phyloP scores from a whole-genome alignment of 352 stramenopile genomes.

The Phytophthora brassicae region DNA sequence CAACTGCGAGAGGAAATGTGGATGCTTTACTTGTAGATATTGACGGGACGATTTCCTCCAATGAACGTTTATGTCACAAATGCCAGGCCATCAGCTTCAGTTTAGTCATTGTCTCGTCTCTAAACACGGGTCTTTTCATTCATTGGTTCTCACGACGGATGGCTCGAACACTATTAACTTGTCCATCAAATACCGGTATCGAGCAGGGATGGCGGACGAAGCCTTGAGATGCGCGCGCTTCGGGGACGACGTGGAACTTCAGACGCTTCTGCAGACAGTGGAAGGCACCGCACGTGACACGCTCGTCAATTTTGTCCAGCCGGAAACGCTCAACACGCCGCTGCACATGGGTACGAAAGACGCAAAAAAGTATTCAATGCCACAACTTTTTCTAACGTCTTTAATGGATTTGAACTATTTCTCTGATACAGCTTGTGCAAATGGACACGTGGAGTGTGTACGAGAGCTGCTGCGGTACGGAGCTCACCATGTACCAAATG shows the following conservation, averaged over 20 bases:
- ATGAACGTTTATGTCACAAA: too few species aligned
- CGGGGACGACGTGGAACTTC: slow-evolving; percentile 69
- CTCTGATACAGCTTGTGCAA: slow-evolving; percentile 60
- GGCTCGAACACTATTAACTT: slow-evolving; percentile 5
- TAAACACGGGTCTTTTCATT: neutral
- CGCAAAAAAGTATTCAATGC: neutral
- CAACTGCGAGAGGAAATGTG: too few species aligned
- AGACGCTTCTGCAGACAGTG: slow-evolving; percentile 36
- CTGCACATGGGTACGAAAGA: slow-evolving; percentile 78
- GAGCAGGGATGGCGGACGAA: slow-evolving; percentile 41
- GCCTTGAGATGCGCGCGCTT: slow-evolving; percentile 71
- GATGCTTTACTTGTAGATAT: too few species aligned
- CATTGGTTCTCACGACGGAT: slow-evolving; percentile 21
- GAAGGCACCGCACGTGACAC: slow-evolving; percentile 20
- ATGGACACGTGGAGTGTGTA: slow-evolving; percentile 69
- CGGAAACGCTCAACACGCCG: slow-evolving; percentile 74
- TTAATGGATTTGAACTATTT: slow-evolving; percentile 1
- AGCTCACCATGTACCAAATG: slow-evolving; percentile 64
- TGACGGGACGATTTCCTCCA: too few species aligned
- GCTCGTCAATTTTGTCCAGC: slow-evolving; percentile 76
- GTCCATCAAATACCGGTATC: neutral
- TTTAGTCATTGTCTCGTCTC: slow-evolving; percentile 9
- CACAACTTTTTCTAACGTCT: neutral
- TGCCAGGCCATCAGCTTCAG: slow-evolving; percentile 2
- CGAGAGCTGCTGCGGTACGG: slow-evolving; percentile 57